Conservation (phyloP, 1,284 basidiomycete genomes). For the Somion occarium region DNA sequence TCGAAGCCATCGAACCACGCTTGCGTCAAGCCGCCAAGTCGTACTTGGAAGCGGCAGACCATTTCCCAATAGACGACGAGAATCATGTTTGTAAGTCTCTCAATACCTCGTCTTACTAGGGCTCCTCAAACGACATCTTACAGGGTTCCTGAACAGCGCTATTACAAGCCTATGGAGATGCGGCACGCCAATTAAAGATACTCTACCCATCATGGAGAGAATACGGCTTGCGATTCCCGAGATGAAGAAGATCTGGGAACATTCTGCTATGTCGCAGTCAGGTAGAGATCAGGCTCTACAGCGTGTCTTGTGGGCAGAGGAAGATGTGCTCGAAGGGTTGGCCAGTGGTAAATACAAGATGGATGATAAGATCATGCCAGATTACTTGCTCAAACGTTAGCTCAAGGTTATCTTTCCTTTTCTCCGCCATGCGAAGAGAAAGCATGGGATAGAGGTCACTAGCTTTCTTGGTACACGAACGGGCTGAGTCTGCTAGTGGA, state of each 20-base stretch:
- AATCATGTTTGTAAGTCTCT: slow-evolving; percentile 1
- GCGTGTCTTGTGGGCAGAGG: slow-evolving; percentile 7
- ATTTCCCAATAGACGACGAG: slow-evolving; percentile 1
- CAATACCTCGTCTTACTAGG: background rate
- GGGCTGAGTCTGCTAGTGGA: too few relatives aligned
- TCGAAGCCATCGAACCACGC: background rate
- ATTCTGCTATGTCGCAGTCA: slow-evolving; percentile 13
- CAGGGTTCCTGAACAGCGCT: slow-evolving; percentile 8
- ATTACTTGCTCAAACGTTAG: too few relatives aligned
- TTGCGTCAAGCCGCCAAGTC: background rate
- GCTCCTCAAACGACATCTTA: background rate
- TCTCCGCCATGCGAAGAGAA: too few relatives aligned
- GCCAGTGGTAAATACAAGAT: slow-evolving; percentile 8
- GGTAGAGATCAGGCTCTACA: slow-evolving; percentile 11
- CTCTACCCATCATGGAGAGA: slow-evolving; percentile 10
- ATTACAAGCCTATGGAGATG: background rate
- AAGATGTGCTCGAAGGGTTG: slow-evolving; percentile 6
- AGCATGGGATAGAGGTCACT: too few relatives aligned
- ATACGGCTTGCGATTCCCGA: slow-evolving; percentile 11
- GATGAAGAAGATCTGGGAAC: slow-evolving; percentile 19
- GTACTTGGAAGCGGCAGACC: background rate
- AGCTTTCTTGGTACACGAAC: too few relatives aligned
- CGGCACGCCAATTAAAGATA: slow-evolving; percentile 4
- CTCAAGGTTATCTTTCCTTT: too few relatives aligned
- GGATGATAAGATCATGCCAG: slow-evolving; percentile 10